Evolutionary conservation across 495 filamentous ascomycete genomes (phyloP).

Genomic region (Coniosporium apollinis): DNA sequence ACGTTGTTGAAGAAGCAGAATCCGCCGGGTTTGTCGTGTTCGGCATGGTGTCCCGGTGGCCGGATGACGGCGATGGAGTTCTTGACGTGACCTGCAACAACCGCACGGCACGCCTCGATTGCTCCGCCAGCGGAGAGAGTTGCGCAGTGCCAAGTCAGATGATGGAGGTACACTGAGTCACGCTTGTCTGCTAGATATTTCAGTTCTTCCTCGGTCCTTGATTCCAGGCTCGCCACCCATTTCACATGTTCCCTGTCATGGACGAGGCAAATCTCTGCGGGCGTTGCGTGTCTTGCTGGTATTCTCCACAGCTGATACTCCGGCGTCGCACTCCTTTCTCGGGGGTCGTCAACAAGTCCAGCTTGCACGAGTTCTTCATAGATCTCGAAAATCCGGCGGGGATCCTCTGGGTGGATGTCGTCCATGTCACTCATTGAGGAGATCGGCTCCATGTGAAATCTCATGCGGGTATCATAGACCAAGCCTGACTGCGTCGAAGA

Average conservation of each 20-base stretch:
- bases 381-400: slow-evolving; percentile 74
- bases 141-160: slow-evolving; percentile 61
- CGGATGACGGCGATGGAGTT: slow-evolving; percentile 92
- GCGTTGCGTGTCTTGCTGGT: slow-evolving; percentile 51
- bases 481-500: slow-evolving; percentile 35
- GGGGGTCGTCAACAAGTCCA: slow-evolving; percentile 49
- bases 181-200: slow-evolving; percentile 43
- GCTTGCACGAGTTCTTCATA: slow-evolving; percentile 66
- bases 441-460: slow-evolving; percentile 62
- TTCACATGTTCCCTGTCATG: slow-evolving; percentile 59
- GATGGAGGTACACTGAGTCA: slow-evolving; percentile 84
- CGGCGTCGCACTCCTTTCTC: slow-evolving; percentile 29
- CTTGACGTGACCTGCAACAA: slow-evolving; percentile 62
- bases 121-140: slow-evolving; percentile 81
- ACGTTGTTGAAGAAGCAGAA: slow-evolving; percentile 99
- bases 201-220: slow-evolving; percentile 43
- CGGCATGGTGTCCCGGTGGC: slow-evolving; percentile 90
- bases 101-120: slow-evolving; percentile 81
- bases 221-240: slow-evolving; percentile 49
- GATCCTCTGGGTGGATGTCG: slow-evolving; percentile 90
- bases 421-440: slow-evolving; percentile 19
- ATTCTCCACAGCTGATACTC: slow-evolving; percentile 59
- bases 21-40: slow-evolving; percentile 65
- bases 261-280: slow-evolving; percentile 58
- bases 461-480: slow-evolving; percentile 89